Base-by-base conservation (phyloP, 2,329 filamentous ascomycete genomes). In the Raffaelea ambrosiae region DNA sequence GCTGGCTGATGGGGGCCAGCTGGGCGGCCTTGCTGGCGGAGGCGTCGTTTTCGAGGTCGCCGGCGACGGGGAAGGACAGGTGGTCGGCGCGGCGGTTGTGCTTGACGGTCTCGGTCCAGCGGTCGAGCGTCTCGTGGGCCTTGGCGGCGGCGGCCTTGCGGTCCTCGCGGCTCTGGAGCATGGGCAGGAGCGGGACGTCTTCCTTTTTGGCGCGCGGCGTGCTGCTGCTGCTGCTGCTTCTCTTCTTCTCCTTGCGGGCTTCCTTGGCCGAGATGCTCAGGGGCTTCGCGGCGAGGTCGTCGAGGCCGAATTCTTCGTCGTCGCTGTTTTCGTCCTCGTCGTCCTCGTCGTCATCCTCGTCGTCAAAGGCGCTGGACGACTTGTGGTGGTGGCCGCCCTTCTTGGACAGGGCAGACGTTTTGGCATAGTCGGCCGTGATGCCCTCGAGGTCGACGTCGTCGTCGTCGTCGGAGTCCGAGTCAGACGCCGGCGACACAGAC, bases 41-140 rank as follows among this genome's bases (percentile, higher is more conserved):
- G 19, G 81, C 79, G 23, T 73, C 74, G 47, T 72, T 74, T 20
- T 75, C 80, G 50, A 82, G 79, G 36, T 83, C 84, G 58, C 88
- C 84, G 3, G 84, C 77, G 0, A 97, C 74, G 5, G 93, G 93
- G 59, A 98, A 98, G 19, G 83, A 74, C 13, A 98, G 72, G 63
- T 95, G 88, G 54, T 97, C 93, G 1, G 91, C 90, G 56, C 88
- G 79, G 51, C 93, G 84, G 64, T 96, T 96, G 29, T 88, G 81
- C 67, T 96, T 95, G 59, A 98, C 89, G 0, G 93, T 97, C 51
- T 96, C 91, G 29, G 84, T 84, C 93, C 93, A 98, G 57, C 88
- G 81, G 53, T 87, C 82, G 22, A 98, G 72, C 0, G 89, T 91
- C 64, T 96, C 84, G 59, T 94, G 95, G 44, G 88, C 90, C 71